These are phyloP conservation scores for Heracleum sosnowskyi DNA, from an alignment of 129 eudicot genomes.

Conservation along the genomic window DNA sequence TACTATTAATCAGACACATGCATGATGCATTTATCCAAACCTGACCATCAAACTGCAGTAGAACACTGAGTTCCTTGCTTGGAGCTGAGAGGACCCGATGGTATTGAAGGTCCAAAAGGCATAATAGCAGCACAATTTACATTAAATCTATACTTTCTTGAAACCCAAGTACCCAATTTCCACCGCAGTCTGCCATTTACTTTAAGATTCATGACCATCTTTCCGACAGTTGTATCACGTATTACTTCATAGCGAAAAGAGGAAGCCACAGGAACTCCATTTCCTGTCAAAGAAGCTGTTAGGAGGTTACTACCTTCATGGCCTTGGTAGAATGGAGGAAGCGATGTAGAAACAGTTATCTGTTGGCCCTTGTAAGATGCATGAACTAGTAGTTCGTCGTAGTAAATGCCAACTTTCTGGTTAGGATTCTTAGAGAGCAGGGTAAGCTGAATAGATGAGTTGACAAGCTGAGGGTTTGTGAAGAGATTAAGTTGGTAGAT, in stretches of 20 bases:
- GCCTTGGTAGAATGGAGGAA: slow-evolving; percentile 68
- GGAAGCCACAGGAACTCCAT: slow-evolving; percentile 50
- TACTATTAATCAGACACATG: background rate
- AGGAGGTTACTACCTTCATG: slow-evolving; percentile 48
- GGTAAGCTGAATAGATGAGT: slow-evolving; percentile 73
- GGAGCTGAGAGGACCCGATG: slow-evolving; percentile 50
- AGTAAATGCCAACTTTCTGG: slow-evolving; percentile 67
- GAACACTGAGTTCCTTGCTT: slow-evolving; percentile 62
- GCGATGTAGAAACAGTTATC: slow-evolving; percentile 49
- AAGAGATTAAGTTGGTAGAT: slow-evolving; percentile 64
- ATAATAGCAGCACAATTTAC: slow-evolving; percentile 61
- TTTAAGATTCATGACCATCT: slow-evolving; percentile 44
- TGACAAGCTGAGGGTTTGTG: slow-evolving; percentile 59
- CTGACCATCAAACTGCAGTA: slow-evolving; percentile 35
- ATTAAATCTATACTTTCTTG: slow-evolving; percentile 55
- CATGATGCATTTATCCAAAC: background rate
- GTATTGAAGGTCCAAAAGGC: slow-evolving; percentile 48
- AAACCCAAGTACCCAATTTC: slow-evolving; percentile 82
- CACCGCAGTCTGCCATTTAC: slow-evolving; percentile 61
- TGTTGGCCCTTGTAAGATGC: slow-evolving; percentile 74
- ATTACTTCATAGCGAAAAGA: slow-evolving; percentile 60
- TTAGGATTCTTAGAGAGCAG: slow-evolving; percentile 59
- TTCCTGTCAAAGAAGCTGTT: slow-evolving; percentile 49
- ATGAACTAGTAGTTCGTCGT: slow-evolving; percentile 49
- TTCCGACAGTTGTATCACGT: slow-evolving; percentile 54